Conservation (phyloP, 2,329 filamentous ascomycete genomes). For the Huntiella abstrusa region DNA sequence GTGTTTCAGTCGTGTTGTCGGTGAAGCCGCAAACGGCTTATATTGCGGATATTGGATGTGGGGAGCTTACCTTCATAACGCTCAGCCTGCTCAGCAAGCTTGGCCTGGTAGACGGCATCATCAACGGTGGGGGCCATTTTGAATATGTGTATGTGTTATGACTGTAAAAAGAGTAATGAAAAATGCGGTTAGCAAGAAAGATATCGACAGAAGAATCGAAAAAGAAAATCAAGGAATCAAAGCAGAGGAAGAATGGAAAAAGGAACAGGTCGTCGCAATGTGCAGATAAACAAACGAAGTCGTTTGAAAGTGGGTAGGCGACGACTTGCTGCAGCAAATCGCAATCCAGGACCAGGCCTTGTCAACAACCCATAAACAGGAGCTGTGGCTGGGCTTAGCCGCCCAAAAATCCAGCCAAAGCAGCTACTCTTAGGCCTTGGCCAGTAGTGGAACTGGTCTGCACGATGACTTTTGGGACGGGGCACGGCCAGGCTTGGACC, state of each 20-base stretch:
- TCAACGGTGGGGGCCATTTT: slow-evolving; percentile 35
- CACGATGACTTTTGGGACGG: not conserved
- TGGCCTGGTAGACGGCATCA: slow-evolving; percentile 98
- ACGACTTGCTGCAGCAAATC: not conserved
- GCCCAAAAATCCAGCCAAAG: not conserved
- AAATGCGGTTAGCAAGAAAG: not conserved
- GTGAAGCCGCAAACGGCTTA: not conserved
- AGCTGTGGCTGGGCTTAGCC: not conserved
- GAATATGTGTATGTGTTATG: slow-evolving; percentile 36
- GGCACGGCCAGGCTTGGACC: slow-evolving; percentile 7
- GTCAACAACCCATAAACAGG: not conserved
- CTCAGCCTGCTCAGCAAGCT: slow-evolving; percentile 99
- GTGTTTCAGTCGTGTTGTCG: not conserved
- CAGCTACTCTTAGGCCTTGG: not conserved
- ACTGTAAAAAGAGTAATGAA: slow-evolving; percentile 5
- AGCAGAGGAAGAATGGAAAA: not conserved
- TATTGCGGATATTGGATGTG: slow-evolving; percentile 1
- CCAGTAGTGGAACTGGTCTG: not conserved
- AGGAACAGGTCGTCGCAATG: too few relatives aligned
- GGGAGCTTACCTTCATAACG: slow-evolving; percentile 74
- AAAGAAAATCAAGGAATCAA: not conserved
- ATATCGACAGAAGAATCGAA: not conserved
- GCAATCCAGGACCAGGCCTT: not conserved
- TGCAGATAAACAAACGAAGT: not conserved
- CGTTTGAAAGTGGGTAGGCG: not conserved